Conservation (phyloP, 2,329 filamentous ascomycete genomes). For the Pestalotiopsis sp. region DNA sequence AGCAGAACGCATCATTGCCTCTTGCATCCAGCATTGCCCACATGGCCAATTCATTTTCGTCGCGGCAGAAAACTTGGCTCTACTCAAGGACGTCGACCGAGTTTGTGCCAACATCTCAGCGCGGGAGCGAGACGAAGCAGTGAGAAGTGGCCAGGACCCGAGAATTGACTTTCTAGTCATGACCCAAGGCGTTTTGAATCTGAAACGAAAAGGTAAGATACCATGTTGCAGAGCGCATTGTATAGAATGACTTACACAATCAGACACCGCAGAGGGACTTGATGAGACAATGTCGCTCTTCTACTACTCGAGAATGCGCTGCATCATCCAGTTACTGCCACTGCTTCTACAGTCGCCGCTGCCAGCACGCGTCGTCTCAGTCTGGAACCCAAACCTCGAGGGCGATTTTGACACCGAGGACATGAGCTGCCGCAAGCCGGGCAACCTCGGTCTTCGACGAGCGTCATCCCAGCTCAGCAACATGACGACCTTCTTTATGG, state of each 20-base stretch:
- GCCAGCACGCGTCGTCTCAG: conserved; percentile 4
- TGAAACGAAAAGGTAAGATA: conserved; percentile 15
- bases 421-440: not conserved
- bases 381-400: conserved; percentile 7
- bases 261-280: conserved; percentile 34
- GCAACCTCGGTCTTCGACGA: not conserved
- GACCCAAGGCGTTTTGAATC: conserved; percentile 26
- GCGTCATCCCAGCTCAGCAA: conserved; percentile 11
- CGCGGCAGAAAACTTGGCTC: conserved; percentile 29
- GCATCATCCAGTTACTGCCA: conserved; percentile 28
- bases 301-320: conserved; percentile 34
- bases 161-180: conserved; percentile 36
- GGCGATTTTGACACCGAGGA: conserved; percentile 7
- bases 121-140: conserved; percentile 23
- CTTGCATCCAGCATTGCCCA: conserved; percentile 29
- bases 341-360: conserved; percentile 19
- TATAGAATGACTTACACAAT: not conserved
- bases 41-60: conserved; percentile 35
- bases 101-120: conserved; percentile 29
- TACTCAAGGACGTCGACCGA: conserved; percentile 36
- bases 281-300: conserved; percentile 29
- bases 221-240: not conserved
- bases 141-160: conserved; percentile 14
- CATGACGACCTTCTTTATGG: conserved; percentile 10
- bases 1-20: conserved; percentile 28